Base-by-base conservation (phyloP, 306 rosid species). In the Vigna nakashimae region DNA sequence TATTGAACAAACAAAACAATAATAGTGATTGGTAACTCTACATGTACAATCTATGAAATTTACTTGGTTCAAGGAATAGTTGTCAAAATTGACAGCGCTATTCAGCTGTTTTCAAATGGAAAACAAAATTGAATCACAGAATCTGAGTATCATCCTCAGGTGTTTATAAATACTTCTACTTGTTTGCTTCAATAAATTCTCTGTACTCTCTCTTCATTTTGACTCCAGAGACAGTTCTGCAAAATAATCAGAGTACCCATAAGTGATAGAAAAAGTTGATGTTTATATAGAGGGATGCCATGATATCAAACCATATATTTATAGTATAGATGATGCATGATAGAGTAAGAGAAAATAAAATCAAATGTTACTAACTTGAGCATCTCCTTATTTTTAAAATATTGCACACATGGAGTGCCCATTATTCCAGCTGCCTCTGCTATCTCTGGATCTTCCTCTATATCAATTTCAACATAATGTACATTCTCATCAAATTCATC, bases 371-470 rank as follows among this genome's bases (percentile, higher is more conserved):
- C 91, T 82, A 45, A 90, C 98, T 87, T 77, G 75, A 94, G 53
- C 94, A 89, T 92, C 81, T 92, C 97, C 87, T 92, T 94, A 77
- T 90, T 94, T 87, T 94, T 94, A 84, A 92, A 94, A 85, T 85
- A 94, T 87, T 94, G 97, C 84, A 92, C 96, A 52, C 97, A 92
- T n/a, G 97, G 98, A 75, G 98, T 92, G 65, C 98, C 97, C 98
- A 92, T 94, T 84, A 94, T 92, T 65, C 92, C 97, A 42, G 96
- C 98, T 78, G 98, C 98, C 86, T 88, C 98, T 24, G 98, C 97
- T 80, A 94, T 69, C 83, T 94, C 98, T 45, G 82, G 98, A 87
- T 94, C 98, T 83, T 94, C 97, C 87, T 94, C 98, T 11, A 94
- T 94, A 81, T 94, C 98, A 82, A 94, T 94, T 89, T 94, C 98